phyloP scores from a whole-genome alignment of 2,329 filamentous ascomycete genomes.

The Colletotrichum orbiculare region DNA sequence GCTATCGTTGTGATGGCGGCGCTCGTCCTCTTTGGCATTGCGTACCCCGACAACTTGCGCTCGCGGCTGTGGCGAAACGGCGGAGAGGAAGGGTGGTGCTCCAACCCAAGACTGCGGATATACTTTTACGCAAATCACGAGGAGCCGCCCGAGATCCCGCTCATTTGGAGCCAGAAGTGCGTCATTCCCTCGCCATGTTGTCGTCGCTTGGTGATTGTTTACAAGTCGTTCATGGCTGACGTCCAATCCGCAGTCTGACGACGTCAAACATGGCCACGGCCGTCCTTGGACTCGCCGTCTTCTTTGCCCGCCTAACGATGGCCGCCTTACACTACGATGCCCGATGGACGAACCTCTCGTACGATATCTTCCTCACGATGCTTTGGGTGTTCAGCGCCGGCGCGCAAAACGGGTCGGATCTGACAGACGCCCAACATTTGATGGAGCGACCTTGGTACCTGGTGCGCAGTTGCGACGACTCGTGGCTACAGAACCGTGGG shows the following conservation, averaged over 20 bases:
- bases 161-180: conserved; percentile 44
- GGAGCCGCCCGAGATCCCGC: conserved; percentile 43
- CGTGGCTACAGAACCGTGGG: background rate
- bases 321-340: conserved; percentile 39
- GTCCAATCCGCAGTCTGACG: conserved; percentile 38
- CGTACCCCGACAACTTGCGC: conserved; percentile 41
- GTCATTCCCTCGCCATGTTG: background rate
- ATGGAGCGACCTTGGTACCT: conserved; percentile 44
- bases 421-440: conserved; percentile 40
- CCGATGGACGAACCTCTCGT: conserved; percentile 38
- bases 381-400: conserved; percentile 43
- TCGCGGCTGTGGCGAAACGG: conserved; percentile 43
- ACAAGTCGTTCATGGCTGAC: no score
- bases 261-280: conserved; percentile 45
- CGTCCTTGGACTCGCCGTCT: conserved; percentile 43
- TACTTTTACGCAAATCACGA: conserved; percentile 46
- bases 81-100: conserved; percentile 45
- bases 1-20: conserved; percentile 31
- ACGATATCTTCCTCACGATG: conserved; percentile 43
- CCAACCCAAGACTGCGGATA: conserved; percentile 43
- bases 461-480: conserved; percentile 36
- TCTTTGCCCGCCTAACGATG: conserved; percentile 41
- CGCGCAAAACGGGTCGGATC: conserved; percentile 40
- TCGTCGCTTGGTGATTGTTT: no score
- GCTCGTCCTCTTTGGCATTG: conserved; percentile 40